Percentiles rank a stretch among this genome's conserved stretches.
Evolutionary conservation across 306 rosid species (phyloP).

Genomic region (Citrullus colocynthis): DNA sequence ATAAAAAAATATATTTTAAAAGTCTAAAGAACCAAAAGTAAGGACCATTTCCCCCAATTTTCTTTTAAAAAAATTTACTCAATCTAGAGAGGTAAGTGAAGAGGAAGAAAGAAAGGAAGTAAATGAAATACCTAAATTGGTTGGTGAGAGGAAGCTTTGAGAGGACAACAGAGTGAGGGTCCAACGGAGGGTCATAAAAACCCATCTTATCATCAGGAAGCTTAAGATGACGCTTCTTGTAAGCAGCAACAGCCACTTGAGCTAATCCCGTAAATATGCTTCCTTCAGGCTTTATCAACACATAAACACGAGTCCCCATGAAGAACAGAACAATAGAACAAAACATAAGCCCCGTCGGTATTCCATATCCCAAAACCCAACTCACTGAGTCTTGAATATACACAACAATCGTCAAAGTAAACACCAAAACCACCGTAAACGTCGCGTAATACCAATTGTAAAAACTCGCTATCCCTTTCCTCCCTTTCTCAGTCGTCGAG

Average conservation of each 20-base stretch:
- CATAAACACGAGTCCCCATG: constrained; percentile 31
- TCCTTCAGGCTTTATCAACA: constrained; percentile 38
- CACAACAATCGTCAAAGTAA: constrained; percentile 40
- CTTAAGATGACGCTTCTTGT: constrained; percentile 34
- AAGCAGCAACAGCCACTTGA: constrained; percentile 51
- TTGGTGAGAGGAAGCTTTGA: constrained; percentile 44
- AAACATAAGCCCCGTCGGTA: constrained; percentile 43
- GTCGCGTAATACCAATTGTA: constrained; percentile 61
- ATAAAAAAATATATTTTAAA: too few species aligned
- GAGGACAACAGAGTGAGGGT: constrained; percentile 7
- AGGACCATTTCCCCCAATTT: too few species aligned
- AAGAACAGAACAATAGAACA: constrained; percentile 41
- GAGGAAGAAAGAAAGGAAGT: background rate
- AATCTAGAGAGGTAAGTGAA: background rate
- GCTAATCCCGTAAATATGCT: constrained; percentile 38
- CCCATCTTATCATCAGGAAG: constrained; percentile 17
- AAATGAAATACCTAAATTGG: constrained; percentile 33
- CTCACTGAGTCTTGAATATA: constrained; percentile 65
- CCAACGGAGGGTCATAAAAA: constrained; percentile 42
- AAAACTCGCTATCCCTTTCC: constrained; percentile 45
- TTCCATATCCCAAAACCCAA: constrained; percentile 71
- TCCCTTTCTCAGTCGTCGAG: constrained; percentile 41
- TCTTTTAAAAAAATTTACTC: too few species aligned
- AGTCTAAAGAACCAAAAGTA: too few species aligned
- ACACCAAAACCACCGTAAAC: constrained; percentile 18